These are phyloP conservation scores for Cyclotella cryptica DNA, from an alignment of 108 stramenopile species.

Conservation along the genomic window DNA sequence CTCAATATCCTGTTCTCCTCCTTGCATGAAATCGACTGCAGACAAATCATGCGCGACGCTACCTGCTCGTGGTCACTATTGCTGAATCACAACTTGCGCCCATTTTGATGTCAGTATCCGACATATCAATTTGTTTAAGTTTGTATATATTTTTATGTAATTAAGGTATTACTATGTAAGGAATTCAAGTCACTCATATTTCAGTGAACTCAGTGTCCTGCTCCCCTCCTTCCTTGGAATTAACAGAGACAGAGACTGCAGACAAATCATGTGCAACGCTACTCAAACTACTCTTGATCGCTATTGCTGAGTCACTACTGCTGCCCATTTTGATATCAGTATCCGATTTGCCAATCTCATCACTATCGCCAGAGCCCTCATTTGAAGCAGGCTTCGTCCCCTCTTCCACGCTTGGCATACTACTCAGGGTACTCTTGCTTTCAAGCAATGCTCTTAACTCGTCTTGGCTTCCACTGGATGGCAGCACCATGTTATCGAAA, in stretches of 20 bases:
- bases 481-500: constrained; percentile 23
- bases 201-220: constrained; percentile 11
- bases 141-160: no score
- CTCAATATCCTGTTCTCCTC: background rate
- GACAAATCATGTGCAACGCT: constrained; percentile 51
- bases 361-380: constrained; percentile 11
- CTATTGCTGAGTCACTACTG: constrained; percentile 46
- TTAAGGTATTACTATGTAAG: background rate
- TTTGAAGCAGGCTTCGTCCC: constrained; percentile 3
- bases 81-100: constrained; percentile 45
- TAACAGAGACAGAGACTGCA: constrained; percentile 47
- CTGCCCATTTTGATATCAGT: constrained; percentile 16
- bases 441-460: constrained; percentile 49
- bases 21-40: constrained; percentile 29
- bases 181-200: background rate
- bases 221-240: constrained; percentile 12
- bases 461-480: constrained; percentile 26
- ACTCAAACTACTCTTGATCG: constrained; percentile 51
- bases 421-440: constrained; percentile 52
- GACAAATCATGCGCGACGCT: constrained; percentile 51
- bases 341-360: constrained; percentile 6
- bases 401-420: constrained; percentile 49
- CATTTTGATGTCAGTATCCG: constrained; percentile 9
- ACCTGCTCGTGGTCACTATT: constrained; percentile 44
- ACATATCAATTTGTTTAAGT: no score